These are phyloP conservation scores for Vitis hybrid DNA, from an alignment of 177 flowering plant species.

Conservation along the genomic window DNA sequence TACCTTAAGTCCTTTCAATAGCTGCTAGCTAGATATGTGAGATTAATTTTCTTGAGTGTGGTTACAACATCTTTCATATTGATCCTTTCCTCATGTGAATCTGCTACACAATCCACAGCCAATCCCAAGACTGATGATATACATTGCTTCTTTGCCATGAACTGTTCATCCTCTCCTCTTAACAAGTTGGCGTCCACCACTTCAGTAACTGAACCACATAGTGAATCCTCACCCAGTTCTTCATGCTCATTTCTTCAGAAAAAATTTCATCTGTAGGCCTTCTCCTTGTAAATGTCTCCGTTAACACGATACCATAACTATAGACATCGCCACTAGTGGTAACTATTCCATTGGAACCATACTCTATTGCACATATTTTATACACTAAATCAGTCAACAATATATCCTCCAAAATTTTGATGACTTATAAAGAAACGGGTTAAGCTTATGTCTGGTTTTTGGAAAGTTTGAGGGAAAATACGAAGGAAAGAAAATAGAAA, in stretches of 20 bases:
- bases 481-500: too few species aligned
- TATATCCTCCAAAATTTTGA: too few species aligned
- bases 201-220: background rate
- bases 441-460: too few species aligned
- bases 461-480: too few species aligned
- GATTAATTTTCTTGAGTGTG: slow-evolving; percentile 7
- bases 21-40: too few species aligned
- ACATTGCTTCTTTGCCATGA: background rate
- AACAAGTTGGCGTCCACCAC: slow-evolving; percentile 15
- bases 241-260: background rate
- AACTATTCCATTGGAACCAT: slow-evolving; percentile 11
- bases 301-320: slow-evolving; percentile 18
- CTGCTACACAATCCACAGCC: slow-evolving; percentile 13
- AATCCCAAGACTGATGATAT: slow-evolving; percentile 11
- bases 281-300: slow-evolving; percentile 22
- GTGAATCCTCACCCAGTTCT: slow-evolving; percentile 6
- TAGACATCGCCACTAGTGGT: slow-evolving; percentile 20
- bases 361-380: slow-evolving; percentile 5
- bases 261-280: slow-evolving; percentile 3
- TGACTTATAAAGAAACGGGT: too few species aligned
- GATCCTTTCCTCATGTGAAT: slow-evolving; percentile 4
- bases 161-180: background rate
- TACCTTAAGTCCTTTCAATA: too few species aligned
- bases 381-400: too few species aligned
- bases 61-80: slow-evolving; percentile 4